Base-by-base conservation (phyloP, 2,329 filamentous ascomycete species). In the Beauveria australis region DNA sequence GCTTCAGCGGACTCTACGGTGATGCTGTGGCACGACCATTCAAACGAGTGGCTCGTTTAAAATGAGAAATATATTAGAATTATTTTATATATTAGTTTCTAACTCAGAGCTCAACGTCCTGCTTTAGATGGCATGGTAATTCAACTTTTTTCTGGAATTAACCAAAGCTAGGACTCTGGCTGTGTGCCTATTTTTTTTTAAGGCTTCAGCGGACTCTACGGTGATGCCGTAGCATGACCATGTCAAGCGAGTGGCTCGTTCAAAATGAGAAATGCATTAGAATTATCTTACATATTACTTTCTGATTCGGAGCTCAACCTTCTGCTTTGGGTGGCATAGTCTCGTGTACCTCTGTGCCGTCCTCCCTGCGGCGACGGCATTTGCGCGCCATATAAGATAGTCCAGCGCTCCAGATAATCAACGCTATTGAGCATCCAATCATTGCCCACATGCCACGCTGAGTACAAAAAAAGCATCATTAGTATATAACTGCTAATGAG, bases 381-480 rank as follows among this genome's bases (percentile, higher is more conserved):
- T 48, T 53, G 41, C 49, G 49, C 12, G 28, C 57, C 46, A 44
- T 30, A n/a, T 76, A 82, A 1, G 81, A 74, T 47, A 88, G 68
- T 1, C 76, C 75, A 0, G 71, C 79, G 0, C 82, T 84, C 86
- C 86, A 89, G 1, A 84, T 64, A 0, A 76, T 78, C 68, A 89
- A 72, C 2, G 79, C 81, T 58, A 88, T 81, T 24, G 79, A 84
- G 8, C 79, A 78, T 1, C 78, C 85, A 67, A 89, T 87, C 87
- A 89, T 89, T 3, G 86, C 86, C 79, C 83, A 89, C 86, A 89
- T 88, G n/a, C 87, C 86, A 61, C 79, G 78, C 78, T 85, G 62
- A 3, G 30, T 26, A 14, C 3, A 47, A 24, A 49, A 56, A 43
- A 63, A 56, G 5, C 1, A 9, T 48, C 1, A 12, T 44, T 49